Conservation (phyloP, 306 rosid species). For the Ochetophila trinervis region DNA sequence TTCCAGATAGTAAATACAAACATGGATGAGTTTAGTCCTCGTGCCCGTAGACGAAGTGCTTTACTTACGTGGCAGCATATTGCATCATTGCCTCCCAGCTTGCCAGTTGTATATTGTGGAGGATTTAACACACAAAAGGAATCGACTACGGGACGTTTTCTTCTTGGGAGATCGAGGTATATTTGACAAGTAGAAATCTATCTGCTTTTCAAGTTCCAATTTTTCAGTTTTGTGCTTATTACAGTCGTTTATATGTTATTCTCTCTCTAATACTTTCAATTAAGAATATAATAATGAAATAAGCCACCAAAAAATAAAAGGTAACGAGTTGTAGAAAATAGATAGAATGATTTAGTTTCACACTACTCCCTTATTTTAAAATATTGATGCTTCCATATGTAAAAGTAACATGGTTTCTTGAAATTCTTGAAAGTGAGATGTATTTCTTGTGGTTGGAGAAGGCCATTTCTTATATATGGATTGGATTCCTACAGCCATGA, state of each 20-base stretch:
- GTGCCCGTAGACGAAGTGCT: constrained; percentile 94
- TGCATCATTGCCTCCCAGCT: constrained; percentile 92
- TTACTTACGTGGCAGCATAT: constrained; percentile 99
- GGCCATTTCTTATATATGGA: too few species aligned
- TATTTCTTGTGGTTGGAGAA: not conserved
- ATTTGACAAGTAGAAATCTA: constrained; percentile 1
- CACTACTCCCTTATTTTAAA: not conserved
- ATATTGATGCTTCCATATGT: not conserved
- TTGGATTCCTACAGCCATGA: not conserved
- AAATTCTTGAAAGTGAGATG: not conserved
- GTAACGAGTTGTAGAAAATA: not conserved
- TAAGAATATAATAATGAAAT: too few species aligned
- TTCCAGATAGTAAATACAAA: constrained; percentile 92
- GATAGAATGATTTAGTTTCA: not conserved
- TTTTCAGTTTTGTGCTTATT: constrained; percentile 1
- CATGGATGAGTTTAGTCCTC: constrained; percentile 86
- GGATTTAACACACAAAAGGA: constrained; percentile 96
- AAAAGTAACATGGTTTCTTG: not conserved
- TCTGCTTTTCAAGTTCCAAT: constrained; percentile 3
- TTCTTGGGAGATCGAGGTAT: constrained; percentile 95
- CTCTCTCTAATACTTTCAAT: not conserved
- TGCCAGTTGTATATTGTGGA: constrained; percentile 93
- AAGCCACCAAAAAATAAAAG: not conserved
- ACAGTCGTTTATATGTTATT: constrained; percentile 9
- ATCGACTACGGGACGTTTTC: constrained; percentile 96